These are phyloP conservation scores for Lentinula boryana DNA, from an alignment of 768 basidiomycete genomes.

Conservation along the genomic window DNA sequence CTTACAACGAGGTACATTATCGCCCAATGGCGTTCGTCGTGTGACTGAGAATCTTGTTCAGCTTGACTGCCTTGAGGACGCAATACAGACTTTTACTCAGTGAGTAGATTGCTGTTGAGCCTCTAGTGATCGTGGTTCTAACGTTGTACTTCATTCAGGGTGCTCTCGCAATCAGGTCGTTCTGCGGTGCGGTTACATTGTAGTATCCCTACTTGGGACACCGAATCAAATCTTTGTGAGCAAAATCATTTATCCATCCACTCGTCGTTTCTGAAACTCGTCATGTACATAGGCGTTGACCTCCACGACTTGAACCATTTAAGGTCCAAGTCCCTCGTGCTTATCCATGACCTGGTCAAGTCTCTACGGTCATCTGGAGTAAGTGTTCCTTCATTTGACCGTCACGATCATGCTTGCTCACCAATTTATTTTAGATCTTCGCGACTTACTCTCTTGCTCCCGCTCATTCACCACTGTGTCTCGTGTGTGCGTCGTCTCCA, in stretches of 20 bases:
- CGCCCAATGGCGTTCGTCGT: not conserved
- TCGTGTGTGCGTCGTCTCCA: conserved; percentile 49
- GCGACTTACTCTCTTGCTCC: conserved; percentile 62
- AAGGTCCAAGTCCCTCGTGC: conserved; percentile 52
- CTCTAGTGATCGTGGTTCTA: not conserved
- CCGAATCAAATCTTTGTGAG: conserved; percentile 55
- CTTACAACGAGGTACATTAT: conserved; percentile 27
- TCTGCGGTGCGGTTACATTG: conserved; percentile 53
- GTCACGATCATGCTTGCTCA: not conserved
- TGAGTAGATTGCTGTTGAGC: conserved; percentile 22
- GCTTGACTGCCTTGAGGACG: conserved; percentile 48
- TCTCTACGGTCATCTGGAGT: conserved; percentile 59
- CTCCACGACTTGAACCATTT: conserved; percentile 66
- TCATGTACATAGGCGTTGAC: conserved; percentile 44
- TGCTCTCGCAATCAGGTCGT: conserved; percentile 40
- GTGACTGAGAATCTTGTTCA: conserved; percentile 17
- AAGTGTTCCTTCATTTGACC: conserved; percentile 14
- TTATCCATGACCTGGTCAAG: conserved; percentile 59
- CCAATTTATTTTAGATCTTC: conserved; percentile 35
- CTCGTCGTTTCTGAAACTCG: not conserved
- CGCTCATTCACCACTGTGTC: conserved; percentile 51
- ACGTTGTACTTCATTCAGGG: conserved; percentile 24
- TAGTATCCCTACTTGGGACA: conserved; percentile 62
- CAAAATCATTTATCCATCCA: conserved; percentile 4
- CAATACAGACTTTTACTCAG: conserved; percentile 60